A percentile compares a stretch with the other conserved stretches of the same genome.
Evolutionary conservation across 1,139 yeast species (phyloP).

Genomic region (Blastobotrys raffinosifermentans): DNA sequence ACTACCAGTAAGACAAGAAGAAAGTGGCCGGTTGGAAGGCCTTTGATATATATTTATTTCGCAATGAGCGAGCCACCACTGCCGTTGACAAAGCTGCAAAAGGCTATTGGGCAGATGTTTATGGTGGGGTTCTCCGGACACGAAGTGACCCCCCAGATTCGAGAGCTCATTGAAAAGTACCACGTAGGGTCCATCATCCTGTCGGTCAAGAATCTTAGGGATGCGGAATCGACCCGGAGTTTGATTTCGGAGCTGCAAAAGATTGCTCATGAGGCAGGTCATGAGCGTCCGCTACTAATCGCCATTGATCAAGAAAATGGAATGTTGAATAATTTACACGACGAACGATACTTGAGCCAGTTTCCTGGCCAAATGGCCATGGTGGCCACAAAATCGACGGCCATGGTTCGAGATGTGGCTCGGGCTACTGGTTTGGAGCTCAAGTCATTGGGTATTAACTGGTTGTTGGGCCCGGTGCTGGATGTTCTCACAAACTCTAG

Average conservation of each 20-base stretch:
- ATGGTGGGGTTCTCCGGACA: conserved; percentile 62
- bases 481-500: conserved; percentile 57
- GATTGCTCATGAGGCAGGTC: conserved; percentile 49
- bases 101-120: conserved; percentile 47
- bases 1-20: too few species aligned
- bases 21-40: too few species aligned
- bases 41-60: too few species aligned
- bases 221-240: conserved; percentile 46
- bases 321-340: conserved; percentile 51
- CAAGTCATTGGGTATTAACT: conserved; percentile 49
- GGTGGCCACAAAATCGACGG: conserved; percentile 47
- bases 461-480: conserved; percentile 57
- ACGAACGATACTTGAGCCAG: conserved; percentile 48
- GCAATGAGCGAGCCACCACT: conserved; percentile 18
- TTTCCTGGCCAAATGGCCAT: conserved; percentile 65
- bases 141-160: conserved; percentile 51
- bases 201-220: conserved; percentile 46
- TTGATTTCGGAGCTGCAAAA: conserved; percentile 51
- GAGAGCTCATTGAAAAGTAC: conserved; percentile 48
- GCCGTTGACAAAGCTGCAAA: conserved; percentile 19
- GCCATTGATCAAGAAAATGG: conserved; percentile 46
- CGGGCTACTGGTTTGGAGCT: conserved; percentile 53
- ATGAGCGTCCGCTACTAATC: conserved; percentile 46
- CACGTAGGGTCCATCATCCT: conserved; percentile 55
- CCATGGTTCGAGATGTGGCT: conserved; percentile 48